Evolutionary conservation across 2,329 filamentous ascomycete species (phyloP).

Genomic region (Diaporthe citrichinensis): DNA sequence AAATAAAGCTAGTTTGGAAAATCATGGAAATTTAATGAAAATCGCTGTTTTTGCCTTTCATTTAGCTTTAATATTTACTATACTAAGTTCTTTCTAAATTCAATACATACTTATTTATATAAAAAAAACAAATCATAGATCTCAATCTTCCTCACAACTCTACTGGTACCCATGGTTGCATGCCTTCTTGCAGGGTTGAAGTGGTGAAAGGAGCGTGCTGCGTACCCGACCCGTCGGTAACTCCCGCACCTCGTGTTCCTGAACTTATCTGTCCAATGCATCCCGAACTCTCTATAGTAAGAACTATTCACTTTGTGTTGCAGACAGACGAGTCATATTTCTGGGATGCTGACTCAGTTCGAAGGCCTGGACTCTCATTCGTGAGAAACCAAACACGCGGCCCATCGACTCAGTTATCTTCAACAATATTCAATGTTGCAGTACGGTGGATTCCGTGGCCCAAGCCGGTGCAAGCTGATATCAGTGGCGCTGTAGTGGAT

Average conservation of each 20-base stretch:
- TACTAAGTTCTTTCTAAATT: neutral
- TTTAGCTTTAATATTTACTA: neutral
- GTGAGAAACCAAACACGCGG: neutral
- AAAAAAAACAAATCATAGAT: neutral
- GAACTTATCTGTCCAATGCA: neutral
- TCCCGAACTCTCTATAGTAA: neutral
- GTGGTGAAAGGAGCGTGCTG: neutral
- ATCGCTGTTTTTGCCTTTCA: neutral
- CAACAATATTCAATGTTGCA: neutral
- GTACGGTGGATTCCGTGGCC: neutral
- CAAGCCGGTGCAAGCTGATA: neutral
- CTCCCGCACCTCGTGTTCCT: neutral
- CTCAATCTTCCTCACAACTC: neutral
- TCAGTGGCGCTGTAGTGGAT: neutral
- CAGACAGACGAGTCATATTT: neutral
- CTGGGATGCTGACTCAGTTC: conserved; percentile 7
- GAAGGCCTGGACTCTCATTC: neutral
- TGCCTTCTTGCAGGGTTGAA: neutral
- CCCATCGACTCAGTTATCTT: conserved; percentile 1
- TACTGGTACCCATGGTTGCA: neutral
- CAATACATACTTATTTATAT: neutral
- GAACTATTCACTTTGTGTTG: neutral
- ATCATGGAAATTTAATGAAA: too few relatives aligned
- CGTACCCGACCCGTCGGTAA: neutral
- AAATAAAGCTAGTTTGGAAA: neutral